phyloP scores from a whole-genome alignment of 495 filamentous ascomycete genomes.

The Pseudoneurospora amorphoporcata region DNA sequence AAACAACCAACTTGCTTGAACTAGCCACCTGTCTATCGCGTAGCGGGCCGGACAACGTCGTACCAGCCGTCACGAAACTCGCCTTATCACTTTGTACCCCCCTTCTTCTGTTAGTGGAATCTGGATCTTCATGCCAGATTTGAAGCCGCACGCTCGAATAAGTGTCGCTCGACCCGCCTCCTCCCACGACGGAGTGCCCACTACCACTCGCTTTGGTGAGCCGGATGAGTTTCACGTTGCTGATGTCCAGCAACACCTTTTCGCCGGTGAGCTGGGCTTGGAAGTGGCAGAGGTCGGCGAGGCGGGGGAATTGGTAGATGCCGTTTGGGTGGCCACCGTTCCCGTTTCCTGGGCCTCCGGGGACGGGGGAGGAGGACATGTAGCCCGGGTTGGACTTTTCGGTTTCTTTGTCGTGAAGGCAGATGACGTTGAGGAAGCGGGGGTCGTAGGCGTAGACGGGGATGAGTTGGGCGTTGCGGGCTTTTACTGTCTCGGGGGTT shows the following conservation, averaged over 20 bases:
- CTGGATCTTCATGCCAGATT: slow-evolving; percentile 22
- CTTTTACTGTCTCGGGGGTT: slow-evolving; percentile 16
- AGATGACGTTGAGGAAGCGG: slow-evolving; percentile 20
- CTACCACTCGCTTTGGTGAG: slow-evolving; percentile 5
- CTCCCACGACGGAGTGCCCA: no score
- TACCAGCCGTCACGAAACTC: slow-evolving; percentile 24
- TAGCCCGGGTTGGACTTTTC: slow-evolving; percentile 12
- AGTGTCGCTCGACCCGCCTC: slow-evolving; percentile 8
- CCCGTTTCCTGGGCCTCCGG: background rate
- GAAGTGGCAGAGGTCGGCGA: slow-evolving; percentile 21
- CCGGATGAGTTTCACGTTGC: slow-evolving; percentile 19
- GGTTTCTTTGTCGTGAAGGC: slow-evolving; percentile 21
- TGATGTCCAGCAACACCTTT: slow-evolving; percentile 25
- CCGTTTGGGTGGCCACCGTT: slow-evolving; percentile 14
- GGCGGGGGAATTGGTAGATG: slow-evolving; percentile 19
- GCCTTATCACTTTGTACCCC: slow-evolving; percentile 15
- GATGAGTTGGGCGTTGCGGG: slow-evolving; percentile 23
- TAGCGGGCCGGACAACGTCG: slow-evolving; percentile 20
- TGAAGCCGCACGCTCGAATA: slow-evolving; percentile 23
- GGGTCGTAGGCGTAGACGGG: slow-evolving; percentile 27
- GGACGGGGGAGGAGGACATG: slow-evolving; percentile 6
- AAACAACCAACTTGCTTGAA: slow-evolving; percentile 18
- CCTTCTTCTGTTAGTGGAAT: slow-evolving; percentile 2
- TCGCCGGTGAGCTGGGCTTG: slow-evolving; percentile 25
- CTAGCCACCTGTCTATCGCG: slow-evolving; percentile 19